These are phyloP conservation scores for Cladophialophora immunda DNA, from an alignment of 2,329 filamentous ascomycete genomes.

Conservation along the genomic window DNA sequence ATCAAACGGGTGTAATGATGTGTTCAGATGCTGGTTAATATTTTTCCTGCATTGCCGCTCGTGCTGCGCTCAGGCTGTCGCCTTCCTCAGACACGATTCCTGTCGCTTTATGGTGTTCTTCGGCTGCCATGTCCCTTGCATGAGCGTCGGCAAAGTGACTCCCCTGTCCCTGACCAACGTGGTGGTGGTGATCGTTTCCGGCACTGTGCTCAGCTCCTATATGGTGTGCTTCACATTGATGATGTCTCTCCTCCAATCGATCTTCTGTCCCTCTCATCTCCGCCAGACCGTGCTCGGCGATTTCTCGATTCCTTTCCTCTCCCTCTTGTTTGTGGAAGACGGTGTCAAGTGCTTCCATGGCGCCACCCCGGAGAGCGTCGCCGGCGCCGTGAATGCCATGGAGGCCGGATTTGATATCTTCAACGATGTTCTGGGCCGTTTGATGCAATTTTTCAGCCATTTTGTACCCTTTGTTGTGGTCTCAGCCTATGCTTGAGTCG, in stretches of 20 bases:
- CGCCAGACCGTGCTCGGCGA: conserved; percentile 45
- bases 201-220: background rate
- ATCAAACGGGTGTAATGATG: background rate
- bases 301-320: conserved; percentile 47
- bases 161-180: background rate
- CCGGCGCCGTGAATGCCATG: conserved; percentile 48
- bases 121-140: conserved; percentile 8
- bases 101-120: background rate
- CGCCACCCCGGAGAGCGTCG: conserved; percentile 51
- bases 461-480: background rate
- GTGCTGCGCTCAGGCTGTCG: conserved; percentile 1
- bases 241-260: conserved; percentile 4
- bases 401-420: conserved; percentile 26
- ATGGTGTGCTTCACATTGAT: background rate
- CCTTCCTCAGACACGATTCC: background rate
- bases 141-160: conserved; percentile 16
- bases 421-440: conserved; percentile 19
- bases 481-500: background rate
- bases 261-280: conserved; percentile 29
- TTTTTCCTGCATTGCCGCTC: conserved; percentile 12
- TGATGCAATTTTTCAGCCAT: conserved; percentile 23
- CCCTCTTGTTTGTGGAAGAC: conserved; percentile 50
- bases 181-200: background rate
- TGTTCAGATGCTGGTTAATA: background rate
- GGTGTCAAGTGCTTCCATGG: conserved; percentile 50